These are phyloP conservation scores for Phoma sp. DNA, from an alignment of 2,329 filamentous ascomycete species.

Conservation along the genomic window DNA sequence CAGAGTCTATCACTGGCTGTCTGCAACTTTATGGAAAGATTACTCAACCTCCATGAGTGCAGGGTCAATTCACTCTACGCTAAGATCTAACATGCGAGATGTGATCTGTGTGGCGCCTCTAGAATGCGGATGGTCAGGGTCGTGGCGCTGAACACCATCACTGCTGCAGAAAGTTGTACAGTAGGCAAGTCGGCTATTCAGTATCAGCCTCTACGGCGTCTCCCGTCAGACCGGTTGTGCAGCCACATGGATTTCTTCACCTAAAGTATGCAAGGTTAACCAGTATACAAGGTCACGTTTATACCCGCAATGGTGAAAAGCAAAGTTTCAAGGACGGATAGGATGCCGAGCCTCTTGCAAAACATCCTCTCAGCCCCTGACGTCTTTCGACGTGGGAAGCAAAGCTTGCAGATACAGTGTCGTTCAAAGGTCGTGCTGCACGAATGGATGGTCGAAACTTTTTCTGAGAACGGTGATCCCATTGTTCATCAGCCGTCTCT, in stretches of 20 bases:
- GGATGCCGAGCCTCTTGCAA: not conserved
- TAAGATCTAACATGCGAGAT: conserved; percentile 19
- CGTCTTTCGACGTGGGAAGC: not conserved
- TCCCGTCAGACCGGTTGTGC: not conserved
- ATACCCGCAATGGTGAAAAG: not conserved
- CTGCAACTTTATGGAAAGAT: not conserved
- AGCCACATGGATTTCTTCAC: conserved; percentile 2
- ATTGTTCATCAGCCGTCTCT: not conserved
- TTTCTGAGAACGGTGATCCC: not conserved
- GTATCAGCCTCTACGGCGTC: not conserved
- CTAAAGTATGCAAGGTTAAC: not conserved
- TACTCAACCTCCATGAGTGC: not conserved
- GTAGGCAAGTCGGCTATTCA: conserved; percentile 1
- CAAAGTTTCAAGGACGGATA: not conserved
- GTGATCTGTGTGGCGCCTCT: conserved; percentile 18
- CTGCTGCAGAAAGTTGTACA: not conserved
- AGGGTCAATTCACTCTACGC: not conserved
- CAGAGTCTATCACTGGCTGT: not conserved
- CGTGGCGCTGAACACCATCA: conserved; percentile 1
- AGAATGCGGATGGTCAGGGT: conserved; percentile 9
- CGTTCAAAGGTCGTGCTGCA: not conserved
- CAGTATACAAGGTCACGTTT: not conserved
- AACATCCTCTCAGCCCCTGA: not conserved
- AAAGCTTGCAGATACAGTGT: not conserved
- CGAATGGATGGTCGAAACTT: not conserved